Evolutionary conservation across 805 yeast genomes (phyloP), one percentile per base, ranked within the genome.

Genomic region (Cyberlindnera suaveolens): DNA sequence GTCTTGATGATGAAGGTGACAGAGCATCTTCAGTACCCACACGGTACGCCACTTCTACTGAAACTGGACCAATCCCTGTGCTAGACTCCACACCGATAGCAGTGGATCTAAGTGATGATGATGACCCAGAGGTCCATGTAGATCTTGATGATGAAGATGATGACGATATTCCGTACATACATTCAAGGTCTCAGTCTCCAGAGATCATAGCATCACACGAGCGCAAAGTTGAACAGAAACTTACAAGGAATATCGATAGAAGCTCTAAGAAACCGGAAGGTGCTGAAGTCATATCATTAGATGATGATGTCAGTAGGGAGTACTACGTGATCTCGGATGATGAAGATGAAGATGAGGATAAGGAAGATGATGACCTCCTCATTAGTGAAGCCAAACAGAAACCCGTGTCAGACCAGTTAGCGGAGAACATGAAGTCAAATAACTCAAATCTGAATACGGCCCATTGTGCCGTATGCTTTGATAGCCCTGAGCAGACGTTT

Each of bases 381-480:
- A 34, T 34, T n/a, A 37, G 35, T n/a, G 26, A 20, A 4, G 42
- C 40, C 17, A 47, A 39, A 18, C 50, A 48, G 32, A 63, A 66
- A 40, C 56, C 70, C 1, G 73, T 70, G 5, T 60, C 52, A 3
- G 71, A 69, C 10, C 58, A 46, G 44, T 36, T 52, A 17, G 47
- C 49, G 13, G 59, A 55, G 32, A 51, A 47, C 6, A 43, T 40
- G 13, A 37, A 49, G 23, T 3, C 36, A 11, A 30, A 39, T 15
- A 50, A 36, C 11, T 43, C 52, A 18, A 53, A 51, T 15, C 11
- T 48, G 36, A 42, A 44, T 38, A 42, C 48, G 26, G 50, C 60
- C 19, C 45, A 44, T 31, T 77, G 84, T 53, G 78, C 80, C 0
- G 72, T 78, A 17, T 78, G 84, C 42, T 70, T 78, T 54, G 82